These are phyloP conservation scores for Candida loeiensis DNA, from an alignment of 805 yeast genomes.

Conservation along the genomic window DNA sequence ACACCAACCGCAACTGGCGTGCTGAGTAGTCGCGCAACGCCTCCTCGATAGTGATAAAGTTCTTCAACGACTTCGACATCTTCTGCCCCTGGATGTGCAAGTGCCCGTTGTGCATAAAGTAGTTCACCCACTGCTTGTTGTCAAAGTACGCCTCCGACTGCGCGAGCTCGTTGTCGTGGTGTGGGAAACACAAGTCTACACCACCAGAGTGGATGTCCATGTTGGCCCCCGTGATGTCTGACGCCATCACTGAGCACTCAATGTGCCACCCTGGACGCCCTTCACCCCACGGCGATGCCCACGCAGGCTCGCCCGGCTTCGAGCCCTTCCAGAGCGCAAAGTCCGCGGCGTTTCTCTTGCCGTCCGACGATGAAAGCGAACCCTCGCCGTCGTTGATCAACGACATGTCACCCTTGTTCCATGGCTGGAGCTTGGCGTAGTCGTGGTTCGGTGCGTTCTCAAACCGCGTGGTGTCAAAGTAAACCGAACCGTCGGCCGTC, in stretches of 20 bases:
- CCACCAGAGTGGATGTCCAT: constrained; percentile 98
- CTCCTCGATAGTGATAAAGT: constrained; percentile 91
- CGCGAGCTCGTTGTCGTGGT: constrained; percentile 97
- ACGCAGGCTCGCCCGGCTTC: constrained; percentile 94
- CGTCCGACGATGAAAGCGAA: constrained; percentile 51
- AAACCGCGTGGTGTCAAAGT: constrained; percentile 83
- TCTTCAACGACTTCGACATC: constrained; percentile 93
- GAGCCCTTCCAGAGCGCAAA: constrained; percentile 97
- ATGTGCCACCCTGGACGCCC: constrained; percentile 99
- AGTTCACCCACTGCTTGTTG: constrained; percentile 93
- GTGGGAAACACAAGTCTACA: constrained; percentile 96
- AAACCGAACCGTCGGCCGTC: constrained; percentile 89
- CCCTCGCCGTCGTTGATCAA: constrained; percentile 96
- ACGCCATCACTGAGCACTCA: constrained; percentile 98
- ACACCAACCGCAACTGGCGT: constrained; percentile 85
- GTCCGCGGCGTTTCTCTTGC: constrained; percentile 75
- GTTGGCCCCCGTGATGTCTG: constrained; percentile 73
- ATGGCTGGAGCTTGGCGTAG: constrained; percentile 95
- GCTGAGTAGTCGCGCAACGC: constrained; percentile 69
- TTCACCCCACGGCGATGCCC: constrained; percentile 94
- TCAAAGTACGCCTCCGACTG: constrained; percentile 93
- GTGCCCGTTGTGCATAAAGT: constrained; percentile 95
- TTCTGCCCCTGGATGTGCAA: constrained; percentile 97
- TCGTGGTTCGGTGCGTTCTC: constrained; percentile 69
- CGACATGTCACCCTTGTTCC: constrained; percentile 89